Conservation (phyloP, 2,329 filamentous ascomycete species). For the Colletotrichum cereale region DNA sequence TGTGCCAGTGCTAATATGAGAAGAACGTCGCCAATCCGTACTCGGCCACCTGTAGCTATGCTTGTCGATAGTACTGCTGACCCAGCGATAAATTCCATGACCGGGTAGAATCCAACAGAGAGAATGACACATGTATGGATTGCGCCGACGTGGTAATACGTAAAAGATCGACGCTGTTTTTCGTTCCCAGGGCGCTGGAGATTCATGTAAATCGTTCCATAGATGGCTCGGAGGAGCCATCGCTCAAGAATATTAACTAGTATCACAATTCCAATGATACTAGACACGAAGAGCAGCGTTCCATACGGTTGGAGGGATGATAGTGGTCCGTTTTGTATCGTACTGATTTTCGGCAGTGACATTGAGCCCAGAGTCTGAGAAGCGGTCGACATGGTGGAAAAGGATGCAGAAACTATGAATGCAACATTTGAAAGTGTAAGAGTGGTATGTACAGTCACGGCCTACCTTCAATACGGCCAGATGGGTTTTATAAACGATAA, state of each 20-base stretch:
- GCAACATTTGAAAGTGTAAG: not conserved
- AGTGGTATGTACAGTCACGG: not conserved
- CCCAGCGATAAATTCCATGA: constrained; percentile 26
- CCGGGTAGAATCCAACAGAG: constrained; percentile 32
- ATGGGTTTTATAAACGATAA: not conserved
- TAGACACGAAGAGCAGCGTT: constrained; percentile 25
- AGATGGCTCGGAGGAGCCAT: constrained; percentile 27
- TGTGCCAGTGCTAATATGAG: constrained; percentile 29
- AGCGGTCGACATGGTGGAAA: not conserved
- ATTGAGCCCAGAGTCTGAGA: not conserved
- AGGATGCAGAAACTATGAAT: not conserved
- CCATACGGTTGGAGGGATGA: constrained; percentile 14
- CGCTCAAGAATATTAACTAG: constrained; percentile 35
- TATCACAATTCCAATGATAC: constrained; percentile 23
- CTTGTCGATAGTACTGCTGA: constrained; percentile 2
- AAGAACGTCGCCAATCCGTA: constrained; percentile 33
- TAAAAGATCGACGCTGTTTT: constrained; percentile 36
- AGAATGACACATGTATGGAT: constrained; percentile 21
- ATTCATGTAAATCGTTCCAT: constrained; percentile 12
- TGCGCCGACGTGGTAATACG: constrained; percentile 37
- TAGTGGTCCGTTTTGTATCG: constrained; percentile 24
- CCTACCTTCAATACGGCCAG: fast-evolving
- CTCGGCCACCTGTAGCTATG: not conserved
- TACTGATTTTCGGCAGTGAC: constrained; percentile 25
- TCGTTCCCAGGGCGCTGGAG: constrained; percentile 29